A percentile compares a stretch with the other conserved stretches of the same genome.
phyloP scores from a whole-genome alignment of 345 rosid species.

The Bretschneidera sinensis region DNA sequence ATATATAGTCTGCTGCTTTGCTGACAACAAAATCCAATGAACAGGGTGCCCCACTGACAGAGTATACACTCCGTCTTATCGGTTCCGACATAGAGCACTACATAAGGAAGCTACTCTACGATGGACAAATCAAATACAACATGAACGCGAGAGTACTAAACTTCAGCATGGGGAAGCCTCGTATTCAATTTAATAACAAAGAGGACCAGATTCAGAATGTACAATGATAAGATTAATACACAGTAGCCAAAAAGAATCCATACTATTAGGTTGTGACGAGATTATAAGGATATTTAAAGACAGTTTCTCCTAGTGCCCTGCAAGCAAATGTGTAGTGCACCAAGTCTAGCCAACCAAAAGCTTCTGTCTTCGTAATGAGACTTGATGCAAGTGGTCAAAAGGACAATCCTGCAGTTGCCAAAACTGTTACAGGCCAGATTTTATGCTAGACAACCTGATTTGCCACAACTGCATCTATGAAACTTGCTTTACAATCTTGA shows the following conservation, averaged over 20 bases:
- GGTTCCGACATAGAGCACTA: conserved; percentile 93
- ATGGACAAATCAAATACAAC: conserved; percentile 86
- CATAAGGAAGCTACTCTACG: conserved; percentile 78
- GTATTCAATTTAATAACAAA: conserved; percentile 45
- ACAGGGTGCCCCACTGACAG: conserved; percentile 93
- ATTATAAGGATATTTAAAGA: no score
- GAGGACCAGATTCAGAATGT: conserved; percentile 32
- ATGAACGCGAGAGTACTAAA: conserved; percentile 75
- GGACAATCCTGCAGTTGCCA: no score
- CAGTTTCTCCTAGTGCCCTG: background rate
- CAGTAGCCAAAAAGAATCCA: background rate
- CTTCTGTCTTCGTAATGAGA: no score
- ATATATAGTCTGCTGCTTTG: background rate
- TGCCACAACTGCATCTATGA: background rate
- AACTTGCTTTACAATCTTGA: background rate
- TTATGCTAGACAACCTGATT: background rate
- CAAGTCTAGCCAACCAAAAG: no score
- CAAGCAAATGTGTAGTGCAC: no score
- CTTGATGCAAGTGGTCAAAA: no score
- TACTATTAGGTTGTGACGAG: background rate
- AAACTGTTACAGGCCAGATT: no score
- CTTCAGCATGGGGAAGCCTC: conserved; percentile 91
- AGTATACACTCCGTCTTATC: conserved; percentile 77
- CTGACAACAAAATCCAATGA: background rate
- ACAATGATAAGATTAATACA: conserved; percentile 15